Evolutionary conservation across 331 rosid genomes (phyloP), one percentile per base, ranked within the genome.

Genomic region (Rhamnella rubrinervis): DNA sequence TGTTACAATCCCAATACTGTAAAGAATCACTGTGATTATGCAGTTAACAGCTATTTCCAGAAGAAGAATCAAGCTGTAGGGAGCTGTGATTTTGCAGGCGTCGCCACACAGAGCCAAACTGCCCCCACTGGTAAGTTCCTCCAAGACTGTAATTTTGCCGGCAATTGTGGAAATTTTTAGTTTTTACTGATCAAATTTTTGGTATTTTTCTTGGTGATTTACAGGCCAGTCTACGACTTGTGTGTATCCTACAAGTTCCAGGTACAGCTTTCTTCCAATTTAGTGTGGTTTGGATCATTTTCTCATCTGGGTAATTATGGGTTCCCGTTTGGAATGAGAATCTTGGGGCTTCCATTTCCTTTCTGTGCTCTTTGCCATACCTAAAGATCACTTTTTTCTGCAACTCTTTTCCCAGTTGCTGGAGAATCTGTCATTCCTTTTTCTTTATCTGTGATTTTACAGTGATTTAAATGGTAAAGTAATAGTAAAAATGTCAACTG

Each of bases 11-110:
- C 99, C 7, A 95, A 95, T 75, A 91, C 96, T 18, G 63, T 95
- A 7, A 89, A 95, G 40, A 96, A 86, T 77, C 99, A 95, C 70
- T 95, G 97, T 74, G 88, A 31, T 60, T 95, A 81, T 75, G 99
- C 97, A 21, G 96, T 83, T 3, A 95, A 91, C 47, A 95, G 99
- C 85, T 91, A 95, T 72, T 95, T 80, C 69, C 99, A 95, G 73
- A 87, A 4, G 73, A 95, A 82, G 79, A 86, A 88, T 68, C 89
- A 86, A 60, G 63, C 51, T 63, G 77, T 57, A 15, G 88, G 90
- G 62, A 89, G 81, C 72, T 95, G 97, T 81, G 96, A 95, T 85
- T 95, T 95, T 65, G 6, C 88, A 8, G 92, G 96, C 65, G 13
- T 75, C 61, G 97, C 97, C 64, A 16, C 50, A 4, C 16, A 73